Conservation (phyloP, 208 protist genomes). For the Borovskyia barvae region DNA sequence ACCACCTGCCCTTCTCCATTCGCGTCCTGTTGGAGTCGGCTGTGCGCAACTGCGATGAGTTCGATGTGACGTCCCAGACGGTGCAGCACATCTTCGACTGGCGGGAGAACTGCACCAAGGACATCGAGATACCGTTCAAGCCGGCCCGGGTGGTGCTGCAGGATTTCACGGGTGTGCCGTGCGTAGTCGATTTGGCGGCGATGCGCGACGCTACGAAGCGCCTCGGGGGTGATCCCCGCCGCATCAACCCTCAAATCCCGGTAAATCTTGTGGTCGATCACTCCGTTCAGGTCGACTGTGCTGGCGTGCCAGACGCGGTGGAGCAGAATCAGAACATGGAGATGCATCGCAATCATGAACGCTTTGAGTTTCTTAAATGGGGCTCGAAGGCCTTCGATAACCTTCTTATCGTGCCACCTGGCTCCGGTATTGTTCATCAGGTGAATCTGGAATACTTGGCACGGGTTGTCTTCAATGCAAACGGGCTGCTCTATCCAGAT, state of each 20-base stretch:
- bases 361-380: slow-evolving; percentile 98
- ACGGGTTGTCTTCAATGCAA: slow-evolving; percentile 91
- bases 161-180: slow-evolving; percentile 96
- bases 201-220: slow-evolving; percentile 93
- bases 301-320: slow-evolving; percentile 70
- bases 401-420: slow-evolving; percentile 95
- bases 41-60: slow-evolving; percentile 96
- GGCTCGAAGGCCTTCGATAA: slow-evolving; percentile 94
- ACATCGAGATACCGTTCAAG: slow-evolving; percentile 96
- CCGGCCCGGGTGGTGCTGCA: slow-evolving; percentile 95
- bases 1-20: slow-evolving; percentile 94
- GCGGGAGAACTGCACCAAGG: slow-evolving; percentile 85
- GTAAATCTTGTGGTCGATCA: slow-evolving; percentile 97
- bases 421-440: slow-evolving; percentile 97
- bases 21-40: slow-evolving; percentile 95
- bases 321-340: slow-evolving; percentile 93
- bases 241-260: slow-evolving; percentile 95
- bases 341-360: slow-evolving; percentile 95
- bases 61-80: slow-evolving; percentile 87
- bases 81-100: slow-evolving; percentile 94
- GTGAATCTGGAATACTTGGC: slow-evolving; percentile 97
- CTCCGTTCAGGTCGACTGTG: slow-evolving; percentile 93
- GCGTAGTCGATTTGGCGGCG: slow-evolving; percentile 95
- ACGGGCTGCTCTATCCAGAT: slow-evolving; percentile 95
- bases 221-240: slow-evolving; percentile 89